Evolutionary conservation across 768 basidiomycete genomes (phyloP).

Genomic region (Rhodocollybia butyracea): DNA sequence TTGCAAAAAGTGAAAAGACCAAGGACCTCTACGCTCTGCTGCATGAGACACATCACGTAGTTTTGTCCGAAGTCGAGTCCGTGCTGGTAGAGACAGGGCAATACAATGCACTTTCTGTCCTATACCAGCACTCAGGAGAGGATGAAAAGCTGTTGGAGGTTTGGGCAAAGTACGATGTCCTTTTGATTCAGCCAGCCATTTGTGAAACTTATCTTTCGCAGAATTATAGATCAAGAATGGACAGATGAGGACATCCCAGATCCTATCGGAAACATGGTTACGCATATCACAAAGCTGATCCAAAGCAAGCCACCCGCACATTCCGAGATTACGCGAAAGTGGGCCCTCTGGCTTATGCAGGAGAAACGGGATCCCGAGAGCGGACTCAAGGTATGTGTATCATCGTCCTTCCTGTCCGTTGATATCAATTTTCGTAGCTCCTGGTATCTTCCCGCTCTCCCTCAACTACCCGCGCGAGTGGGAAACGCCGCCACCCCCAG

Average conservation of each 20-base stretch:
- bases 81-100: conserved; percentile 47
- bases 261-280: conserved; percentile 58
- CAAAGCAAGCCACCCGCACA: conserved; percentile 34
- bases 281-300: conserved; percentile 51
- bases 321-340: conserved; percentile 52
- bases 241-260: conserved; percentile 60
- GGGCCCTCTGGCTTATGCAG: conserved; percentile 75
- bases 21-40: conserved; percentile 61
- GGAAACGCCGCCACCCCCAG: conserved; percentile 39
- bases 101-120: conserved; percentile 56
- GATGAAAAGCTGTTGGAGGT: conserved; percentile 61
- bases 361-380: conserved; percentile 57
- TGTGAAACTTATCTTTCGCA: conserved; percentile 21
- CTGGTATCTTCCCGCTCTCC: conserved; percentile 34
- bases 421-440: conserved; percentile 39
- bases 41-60: conserved; percentile 48
- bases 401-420: not conserved
- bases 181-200: not conserved
- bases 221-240: conserved; percentile 66
- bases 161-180: conserved; percentile 60
- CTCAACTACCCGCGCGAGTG: conserved; percentile 38
- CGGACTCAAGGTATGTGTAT: conserved; percentile 59
- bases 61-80: conserved; percentile 61
- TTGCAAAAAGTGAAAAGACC: conserved; percentile 57
- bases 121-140: conserved; percentile 57